Percentiles rank a stretch among this genome's conserved stretches.
Conservation (phyloP, 345 rosid genomes). For the Ailanthus altissimus region DNA sequence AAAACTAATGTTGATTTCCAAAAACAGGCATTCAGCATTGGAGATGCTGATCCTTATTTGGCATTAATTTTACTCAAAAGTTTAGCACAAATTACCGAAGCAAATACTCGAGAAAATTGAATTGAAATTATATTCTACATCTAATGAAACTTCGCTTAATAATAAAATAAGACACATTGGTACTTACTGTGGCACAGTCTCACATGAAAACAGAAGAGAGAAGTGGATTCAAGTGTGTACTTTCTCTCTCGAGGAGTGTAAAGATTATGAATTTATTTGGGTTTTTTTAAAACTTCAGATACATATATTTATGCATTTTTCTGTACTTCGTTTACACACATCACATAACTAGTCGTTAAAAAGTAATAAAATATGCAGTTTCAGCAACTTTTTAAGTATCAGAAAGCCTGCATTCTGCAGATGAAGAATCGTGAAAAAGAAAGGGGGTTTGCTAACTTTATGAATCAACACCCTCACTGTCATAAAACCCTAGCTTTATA, state of each 20-base stretch:
- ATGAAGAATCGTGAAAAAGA: background rate
- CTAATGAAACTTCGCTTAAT: too few relatives aligned
- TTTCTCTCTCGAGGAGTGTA: background rate
- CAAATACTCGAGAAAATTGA: background rate
- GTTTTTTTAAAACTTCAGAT: background rate
- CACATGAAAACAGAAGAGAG: conserved; percentile 8
- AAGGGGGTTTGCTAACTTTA: background rate
- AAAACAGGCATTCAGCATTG: conserved; percentile 28
- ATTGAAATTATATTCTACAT: background rate
- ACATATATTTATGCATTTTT: background rate
- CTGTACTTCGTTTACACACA: conserved; percentile 14
- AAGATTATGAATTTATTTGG: background rate
- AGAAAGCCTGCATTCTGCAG: background rate
- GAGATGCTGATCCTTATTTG: conserved; percentile 37
- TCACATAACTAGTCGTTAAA: conserved; percentile 1
- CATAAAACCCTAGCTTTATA: background rate
- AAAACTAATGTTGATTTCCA: conserved; percentile 20
- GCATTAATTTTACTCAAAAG: conserved; percentile 24
- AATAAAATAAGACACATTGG: too few relatives aligned
- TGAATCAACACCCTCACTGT: background rate
- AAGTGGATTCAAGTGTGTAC: conserved; percentile 1
- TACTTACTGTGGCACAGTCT: conserved; percentile 3
- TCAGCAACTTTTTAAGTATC: conserved; percentile 18
- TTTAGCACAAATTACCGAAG: background rate
- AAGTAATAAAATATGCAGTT: conserved; percentile 8